Percentiles rank a stretch among this genome's conserved stretches.
phyloP scores from a whole-genome alignment of 805 yeast genomes.

The Hanseniaspora lachancei region DNA sequence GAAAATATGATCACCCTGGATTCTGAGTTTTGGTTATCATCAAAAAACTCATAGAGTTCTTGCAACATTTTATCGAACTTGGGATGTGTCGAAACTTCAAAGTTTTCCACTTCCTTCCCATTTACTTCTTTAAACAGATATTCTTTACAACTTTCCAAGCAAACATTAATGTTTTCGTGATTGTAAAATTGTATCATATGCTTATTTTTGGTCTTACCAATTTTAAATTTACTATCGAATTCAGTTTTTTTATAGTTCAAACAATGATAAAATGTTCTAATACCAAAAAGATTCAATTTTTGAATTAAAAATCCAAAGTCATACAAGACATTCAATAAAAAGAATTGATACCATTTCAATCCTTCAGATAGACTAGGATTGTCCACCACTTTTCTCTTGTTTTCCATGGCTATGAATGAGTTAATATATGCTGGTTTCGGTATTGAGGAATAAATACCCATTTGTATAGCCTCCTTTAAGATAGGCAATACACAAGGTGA shows the following conservation, averaged over 20 bases:
- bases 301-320: conserved; percentile 60
- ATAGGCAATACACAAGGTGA: conserved; percentile 57
- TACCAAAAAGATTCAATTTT: conserved; percentile 68
- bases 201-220: conserved; percentile 52
- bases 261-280: conserved; percentile 59
- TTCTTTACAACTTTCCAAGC: conserved; percentile 7
- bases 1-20: conserved; percentile 80
- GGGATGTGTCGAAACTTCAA: conserved; percentile 43
- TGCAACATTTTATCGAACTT: conserved; percentile 50
- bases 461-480: conserved; percentile 47
- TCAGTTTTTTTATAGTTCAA: conserved; percentile 46
- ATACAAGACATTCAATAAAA: conserved; percentile 47
- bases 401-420: conserved; percentile 58
- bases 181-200: conserved; percentile 49
- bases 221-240: conserved; percentile 43
- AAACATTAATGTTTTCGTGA: conserved; percentile 20
- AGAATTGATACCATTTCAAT: conserved; percentile 58
- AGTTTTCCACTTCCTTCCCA: background rate
- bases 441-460: conserved; percentile 39
- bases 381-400: conserved; percentile 42
- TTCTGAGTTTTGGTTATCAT: conserved; percentile 26
- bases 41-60: conserved; percentile 46
- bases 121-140: background rate
- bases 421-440: conserved; percentile 57
- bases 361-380: conserved; percentile 53